These are phyloP conservation scores for Neospora caninum DNA, from an alignment of 169 alveolate species.

Conservation along the genomic window DNA sequence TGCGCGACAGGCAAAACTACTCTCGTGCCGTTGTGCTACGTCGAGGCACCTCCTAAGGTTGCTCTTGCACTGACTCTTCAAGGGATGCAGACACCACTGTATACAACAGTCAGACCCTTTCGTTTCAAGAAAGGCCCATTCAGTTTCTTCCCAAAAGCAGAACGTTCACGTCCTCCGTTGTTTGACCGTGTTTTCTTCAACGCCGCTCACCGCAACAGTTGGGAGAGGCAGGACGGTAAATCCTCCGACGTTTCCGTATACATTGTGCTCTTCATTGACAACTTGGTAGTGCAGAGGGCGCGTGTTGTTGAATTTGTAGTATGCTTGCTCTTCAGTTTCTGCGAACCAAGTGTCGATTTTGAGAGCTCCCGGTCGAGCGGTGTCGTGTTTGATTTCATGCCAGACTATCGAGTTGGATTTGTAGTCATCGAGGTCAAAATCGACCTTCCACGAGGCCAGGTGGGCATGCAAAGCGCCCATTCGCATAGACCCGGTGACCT, in stretches of 20 bases:
- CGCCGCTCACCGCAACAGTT: conserved; percentile 49
- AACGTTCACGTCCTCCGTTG: no score
- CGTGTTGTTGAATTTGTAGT: conserved; percentile 71
- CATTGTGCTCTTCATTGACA: conserved; percentile 71
- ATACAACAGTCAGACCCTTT: no score
- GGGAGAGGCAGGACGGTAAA: conserved; percentile 68
- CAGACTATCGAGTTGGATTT: conserved; percentile 71
- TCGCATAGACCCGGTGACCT: conserved; percentile 75
- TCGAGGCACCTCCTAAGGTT: no score
- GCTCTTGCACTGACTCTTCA: no score
- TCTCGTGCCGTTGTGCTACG: no score
- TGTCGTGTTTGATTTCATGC: conserved; percentile 72
- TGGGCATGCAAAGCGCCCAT: conserved; percentile 80
- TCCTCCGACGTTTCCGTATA: conserved; percentile 78
- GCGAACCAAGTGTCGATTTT: conserved; percentile 71
- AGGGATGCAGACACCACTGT: no score
- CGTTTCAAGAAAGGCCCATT: no score
- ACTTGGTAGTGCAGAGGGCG: conserved; percentile 74
- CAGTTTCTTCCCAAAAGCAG: no score
- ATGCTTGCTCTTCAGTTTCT: conserved; percentile 73
- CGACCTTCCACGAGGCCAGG: conserved; percentile 77
- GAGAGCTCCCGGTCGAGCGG: conserved; percentile 73
- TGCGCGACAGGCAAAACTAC: no score
- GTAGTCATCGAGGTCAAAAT: conserved; percentile 72
- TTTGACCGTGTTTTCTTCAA: no score